These are phyloP conservation scores for Patellaria atrata DNA, from an alignment of 495 filamentous ascomycete species.

Conservation along the genomic window DNA sequence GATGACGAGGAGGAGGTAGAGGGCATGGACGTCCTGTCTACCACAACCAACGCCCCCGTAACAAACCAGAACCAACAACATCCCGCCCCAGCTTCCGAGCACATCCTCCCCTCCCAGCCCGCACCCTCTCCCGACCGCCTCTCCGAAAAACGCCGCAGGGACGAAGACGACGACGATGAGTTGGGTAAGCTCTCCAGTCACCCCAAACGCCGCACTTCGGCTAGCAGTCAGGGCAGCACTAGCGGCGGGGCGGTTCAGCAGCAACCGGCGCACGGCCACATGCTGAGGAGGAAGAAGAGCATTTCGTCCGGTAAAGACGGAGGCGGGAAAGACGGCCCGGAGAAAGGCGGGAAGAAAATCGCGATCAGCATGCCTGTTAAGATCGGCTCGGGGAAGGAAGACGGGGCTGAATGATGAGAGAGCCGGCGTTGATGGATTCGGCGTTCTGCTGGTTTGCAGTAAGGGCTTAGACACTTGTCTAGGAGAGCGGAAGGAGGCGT, in stretches of 20 bases:
- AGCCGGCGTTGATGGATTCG: too few relatives aligned
- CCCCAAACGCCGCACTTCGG: constrained; percentile 23
- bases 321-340: too few relatives aligned
- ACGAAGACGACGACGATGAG: constrained; percentile 57
- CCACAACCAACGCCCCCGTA: constrained; percentile 15
- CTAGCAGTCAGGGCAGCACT: constrained; percentile 12
- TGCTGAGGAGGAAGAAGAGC: constrained; percentile 20
- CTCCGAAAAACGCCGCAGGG: constrained; percentile 81
- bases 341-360: too few relatives aligned
- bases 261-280: constrained; percentile 8
- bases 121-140: constrained; percentile 70
- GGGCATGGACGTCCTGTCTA: constrained; percentile 38
- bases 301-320: constrained; percentile 23
- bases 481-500: too few relatives aligned
- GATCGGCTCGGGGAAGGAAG: too few relatives aligned
- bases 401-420: too few relatives aligned
- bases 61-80: constrained; percentile 21
- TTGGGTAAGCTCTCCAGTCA: constrained; percentile 27
- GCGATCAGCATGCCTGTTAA: too few relatives aligned
- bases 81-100: constrained; percentile 15
- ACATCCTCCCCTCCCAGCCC: constrained; percentile 29
- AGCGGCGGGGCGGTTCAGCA: constrained; percentile 3
- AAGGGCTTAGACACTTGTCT: too few relatives aligned
- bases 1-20: constrained; percentile 55
- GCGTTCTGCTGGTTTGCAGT: too few relatives aligned